Evolutionary conservation across 805 yeast genomes (phyloP), one percentile per base, ranked within the genome.

Genomic region (Tetrapisispora nanseiensis): DNA sequence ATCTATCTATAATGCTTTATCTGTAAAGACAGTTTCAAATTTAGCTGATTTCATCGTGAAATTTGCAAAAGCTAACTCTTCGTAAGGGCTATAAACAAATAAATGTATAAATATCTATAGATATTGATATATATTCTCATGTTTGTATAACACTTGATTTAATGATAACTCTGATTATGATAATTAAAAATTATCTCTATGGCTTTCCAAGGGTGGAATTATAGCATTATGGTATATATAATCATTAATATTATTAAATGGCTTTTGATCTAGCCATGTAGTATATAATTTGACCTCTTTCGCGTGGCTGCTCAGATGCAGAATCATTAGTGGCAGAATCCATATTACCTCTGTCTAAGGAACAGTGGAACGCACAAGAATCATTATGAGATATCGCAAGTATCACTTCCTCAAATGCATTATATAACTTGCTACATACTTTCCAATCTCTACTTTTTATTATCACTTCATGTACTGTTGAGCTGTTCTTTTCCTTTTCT

Each of bases 1-100:
- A 13, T 87, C 97, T 12, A 68, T 87, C 42, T 89, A 90, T 64
- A 90, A 92, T 57, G 96, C 97, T 13, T 83, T 92, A 40, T 62
- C 78, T 4, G 66, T 76, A 37, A 70, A 72, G 19, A 76, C 85
- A 53, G 80, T 78, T 23, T 66, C 76, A 47, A 52, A 67, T 43
- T 68, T 86, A 50, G 78, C 71, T 29, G 65, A 69, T 18, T 86
- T 74, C 52, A 63, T 84, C 34, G 63, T 69, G 18, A 70, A 74
- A 37, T 86, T 82, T 66, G 92, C 79, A 28, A 54, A 71, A 38
- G 61, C 51, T 23, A 59, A 67, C 48, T 51, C 51, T 31, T 49
- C 39, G 42, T 18, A 18, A n/a, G n/a, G n/a, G 20, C 12, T 18
- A 12, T 7, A 29, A 29, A 29, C n/a, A n/a, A n/a, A n/a, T n/a